Evolutionary conservation across 345 rosid genomes (phyloP).

Genomic region (Jatropha curcas): DNA sequence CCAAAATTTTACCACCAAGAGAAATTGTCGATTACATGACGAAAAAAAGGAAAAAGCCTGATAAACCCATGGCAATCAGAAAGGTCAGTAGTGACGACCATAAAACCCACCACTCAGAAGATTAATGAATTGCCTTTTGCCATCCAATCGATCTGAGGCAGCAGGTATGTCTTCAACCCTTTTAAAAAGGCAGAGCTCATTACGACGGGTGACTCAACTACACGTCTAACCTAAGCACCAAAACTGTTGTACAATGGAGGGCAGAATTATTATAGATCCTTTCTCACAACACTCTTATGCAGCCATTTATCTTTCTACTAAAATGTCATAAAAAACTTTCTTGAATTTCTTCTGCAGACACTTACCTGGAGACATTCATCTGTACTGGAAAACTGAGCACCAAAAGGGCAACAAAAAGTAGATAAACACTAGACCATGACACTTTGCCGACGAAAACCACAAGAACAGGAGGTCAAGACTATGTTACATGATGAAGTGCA

Average conservation of each 20-base stretch:
- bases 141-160: no score
- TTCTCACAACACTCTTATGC: neutral
- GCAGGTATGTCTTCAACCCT: no score
- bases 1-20: no score
- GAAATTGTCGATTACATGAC: no score
- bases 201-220: no score
- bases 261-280: neutral
- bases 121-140: no score
- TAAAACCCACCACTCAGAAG: no score
- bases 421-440: slow-evolving; percentile 11
- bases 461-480: slow-evolving; percentile 6
- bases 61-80: no score
- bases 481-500: slow-evolving; percentile 21
- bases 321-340: slow-evolving; percentile 2
- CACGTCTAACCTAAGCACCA: no score
- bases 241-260: slow-evolving; percentile 1
- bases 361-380: neutral
- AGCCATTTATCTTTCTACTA: neutral
- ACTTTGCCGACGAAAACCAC: slow-evolving; percentile 9
- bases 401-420: neutral
- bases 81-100: no score
- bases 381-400: neutral
- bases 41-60: no score
- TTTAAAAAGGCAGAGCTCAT: no score
- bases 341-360: neutral